These are phyloP conservation scores for Lachnellula willkommii DNA, from an alignment of 2,329 filamentous ascomycete genomes.

Conservation along the genomic window DNA sequence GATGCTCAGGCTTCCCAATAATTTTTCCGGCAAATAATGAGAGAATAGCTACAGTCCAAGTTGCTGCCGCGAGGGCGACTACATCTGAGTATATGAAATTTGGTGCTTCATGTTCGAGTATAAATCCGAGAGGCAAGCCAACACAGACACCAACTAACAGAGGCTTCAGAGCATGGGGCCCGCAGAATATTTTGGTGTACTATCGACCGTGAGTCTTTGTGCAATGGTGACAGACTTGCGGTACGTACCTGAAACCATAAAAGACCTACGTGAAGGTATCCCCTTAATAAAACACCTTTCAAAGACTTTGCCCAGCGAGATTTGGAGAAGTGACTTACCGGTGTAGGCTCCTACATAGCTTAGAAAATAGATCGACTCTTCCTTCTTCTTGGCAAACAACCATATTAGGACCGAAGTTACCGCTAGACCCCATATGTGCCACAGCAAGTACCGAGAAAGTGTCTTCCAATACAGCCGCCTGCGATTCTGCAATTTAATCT, in stretches of 20 bases:
- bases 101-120: constrained; percentile 36
- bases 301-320: no score
- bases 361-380: constrained; percentile 17
- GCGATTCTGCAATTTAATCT: constrained; percentile 13
- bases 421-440: constrained; percentile 48
- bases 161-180: constrained; percentile 44
- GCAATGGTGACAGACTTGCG: neutral
- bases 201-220: neutral
- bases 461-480: constrained; percentile 46
- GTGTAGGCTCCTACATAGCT: constrained; percentile 22
- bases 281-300: no score
- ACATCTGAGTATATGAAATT: constrained; percentile 41
- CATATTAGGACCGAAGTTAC: constrained; percentile 46
- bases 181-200: constrained; percentile 47
- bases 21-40: constrained; percentile 44
- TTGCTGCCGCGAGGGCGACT: constrained; percentile 42
- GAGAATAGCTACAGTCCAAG: constrained; percentile 48
- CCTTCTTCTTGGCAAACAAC: constrained; percentile 40
- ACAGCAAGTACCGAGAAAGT: constrained; percentile 42
- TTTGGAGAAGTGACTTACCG: neutral
- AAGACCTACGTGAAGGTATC: constrained; percentile 22
- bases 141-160: constrained; percentile 41
- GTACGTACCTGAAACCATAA: constrained; percentile 41
- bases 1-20: constrained; percentile 38
- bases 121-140: constrained; percentile 42